Percentiles rank a stretch among this genome's conserved stretches.
Evolutionary conservation across 805 yeast species (phyloP).

Genomic region (Komagataella pastoris): DNA sequence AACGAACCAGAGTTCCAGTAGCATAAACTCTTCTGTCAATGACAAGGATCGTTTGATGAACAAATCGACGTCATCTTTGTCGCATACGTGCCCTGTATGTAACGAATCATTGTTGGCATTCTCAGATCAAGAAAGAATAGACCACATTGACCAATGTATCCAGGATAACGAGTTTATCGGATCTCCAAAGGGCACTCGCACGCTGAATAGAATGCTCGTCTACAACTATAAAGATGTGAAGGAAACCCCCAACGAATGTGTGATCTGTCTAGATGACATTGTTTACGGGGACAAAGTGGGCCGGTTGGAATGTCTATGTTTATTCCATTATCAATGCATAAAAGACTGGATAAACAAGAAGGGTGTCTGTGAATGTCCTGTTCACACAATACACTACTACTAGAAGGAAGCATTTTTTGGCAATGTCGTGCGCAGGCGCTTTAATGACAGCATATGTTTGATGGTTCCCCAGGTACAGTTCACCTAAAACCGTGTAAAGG

Average conservation of each 20-base stretch:
- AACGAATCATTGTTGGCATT: conserved; percentile 10
- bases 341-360: conserved; percentile 82
- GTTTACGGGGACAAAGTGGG: conserved; percentile 82
- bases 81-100: conserved; percentile 30
- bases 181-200: conserved; percentile 40
- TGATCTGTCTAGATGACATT: conserved; percentile 86
- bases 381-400: conserved; percentile 39
- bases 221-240: conserved; percentile 36
- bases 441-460: not conserved
- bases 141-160: conserved; percentile 64
- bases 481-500: not conserved
- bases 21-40: conserved; percentile 4
- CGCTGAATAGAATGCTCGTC: conserved; percentile 75
- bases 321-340: conserved; percentile 85
- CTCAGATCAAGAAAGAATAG: conserved; percentile 30
- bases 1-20: conserved; percentile 4
- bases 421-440: not conserved
- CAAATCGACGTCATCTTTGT: not conserved
- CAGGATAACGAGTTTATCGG: conserved; percentile 46
- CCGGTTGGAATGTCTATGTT: conserved; percentile 85
- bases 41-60: not conserved
- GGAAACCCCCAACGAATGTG: conserved; percentile 50
- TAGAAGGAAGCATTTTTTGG: not conserved
- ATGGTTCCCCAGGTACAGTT: not conserved
- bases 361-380: conserved; percentile 81